These are phyloP conservation scores for Tylopilus sp. DNA, from an alignment of 1,284 basidiomycete species.

Conservation along the genomic window DNA sequence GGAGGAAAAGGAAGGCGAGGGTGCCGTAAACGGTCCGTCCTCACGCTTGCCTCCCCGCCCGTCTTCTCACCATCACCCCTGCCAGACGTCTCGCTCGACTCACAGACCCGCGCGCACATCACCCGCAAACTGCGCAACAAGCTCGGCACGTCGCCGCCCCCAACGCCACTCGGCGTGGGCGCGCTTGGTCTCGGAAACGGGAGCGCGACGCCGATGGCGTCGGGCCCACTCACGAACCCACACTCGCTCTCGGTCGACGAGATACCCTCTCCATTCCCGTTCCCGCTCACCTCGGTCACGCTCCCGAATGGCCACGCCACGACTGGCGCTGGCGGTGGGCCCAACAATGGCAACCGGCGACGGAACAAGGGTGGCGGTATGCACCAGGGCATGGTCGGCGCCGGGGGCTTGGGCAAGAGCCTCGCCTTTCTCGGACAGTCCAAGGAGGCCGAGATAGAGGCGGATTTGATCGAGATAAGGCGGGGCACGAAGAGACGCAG, in stretches of 20 bases:
- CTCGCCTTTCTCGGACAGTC: constrained; percentile 48
- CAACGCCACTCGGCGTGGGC: constrained; percentile 46
- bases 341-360: constrained; percentile 48
- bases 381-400: constrained; percentile 47
- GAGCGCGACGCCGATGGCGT: constrained; percentile 49
- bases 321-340: constrained; percentile 38
- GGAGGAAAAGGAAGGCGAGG: constrained; percentile 81
- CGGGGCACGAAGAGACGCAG: constrained; percentile 68
- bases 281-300: constrained; percentile 59
- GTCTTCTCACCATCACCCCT: constrained; percentile 6
- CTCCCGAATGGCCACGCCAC: constrained; percentile 32
- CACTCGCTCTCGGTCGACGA: constrained; percentile 80
- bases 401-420: constrained; percentile 69
- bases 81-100: constrained; percentile 65
- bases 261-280: constrained; percentile 76
- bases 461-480: constrained; percentile 72
- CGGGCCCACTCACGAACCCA: constrained; percentile 69
- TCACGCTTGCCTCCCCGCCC: not conserved
- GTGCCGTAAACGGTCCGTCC: constrained; percentile 56
- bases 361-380: constrained; percentile 57
- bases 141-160: constrained; percentile 63
- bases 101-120: constrained; percentile 73
- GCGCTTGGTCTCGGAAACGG: constrained; percentile 39
- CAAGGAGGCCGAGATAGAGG: constrained; percentile 69
- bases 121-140: constrained; percentile 80